Evolutionary conservation across 1,284 basidiomycete genomes (phyloP).

Genomic region (Anthracocystis panici-leucophaei): DNA sequence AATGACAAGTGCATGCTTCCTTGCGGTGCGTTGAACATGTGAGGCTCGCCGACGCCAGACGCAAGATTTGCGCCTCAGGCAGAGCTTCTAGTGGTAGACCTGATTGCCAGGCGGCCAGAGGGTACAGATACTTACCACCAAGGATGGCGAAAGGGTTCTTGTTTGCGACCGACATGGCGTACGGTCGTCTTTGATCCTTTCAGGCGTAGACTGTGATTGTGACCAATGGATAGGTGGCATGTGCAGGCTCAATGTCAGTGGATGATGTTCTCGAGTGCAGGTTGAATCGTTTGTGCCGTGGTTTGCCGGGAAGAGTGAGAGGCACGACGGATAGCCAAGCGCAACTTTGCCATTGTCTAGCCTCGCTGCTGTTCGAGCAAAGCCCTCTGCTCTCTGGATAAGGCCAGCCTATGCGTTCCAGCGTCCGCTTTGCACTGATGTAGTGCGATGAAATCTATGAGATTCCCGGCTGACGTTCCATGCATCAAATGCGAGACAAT

Average conservation of each 20-base stretch:
- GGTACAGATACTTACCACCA: constrained; percentile 56
- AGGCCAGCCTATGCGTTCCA: too few relatives aligned
- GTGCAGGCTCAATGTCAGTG: constrained; percentile 16
- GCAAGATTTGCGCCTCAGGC: too few relatives aligned
- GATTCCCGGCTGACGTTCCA: too few relatives aligned
- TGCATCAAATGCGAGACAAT: not conserved
- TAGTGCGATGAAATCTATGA: not conserved
- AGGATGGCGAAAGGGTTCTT: constrained; percentile 69
- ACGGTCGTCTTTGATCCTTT: constrained; percentile 58
- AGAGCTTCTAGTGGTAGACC: not conserved
- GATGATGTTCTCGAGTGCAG: not conserved
- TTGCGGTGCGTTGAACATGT: too few relatives aligned
- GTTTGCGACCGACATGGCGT: constrained; percentile 69
- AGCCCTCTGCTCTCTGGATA: not conserved
- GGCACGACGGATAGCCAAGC: not conserved
- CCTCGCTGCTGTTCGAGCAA: not conserved
- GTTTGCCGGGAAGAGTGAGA: not conserved
- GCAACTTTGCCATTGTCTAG: not conserved
- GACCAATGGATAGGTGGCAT: not conserved
- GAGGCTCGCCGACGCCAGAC: not conserved
- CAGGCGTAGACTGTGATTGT: constrained; percentile 33
- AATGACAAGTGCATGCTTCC: not conserved
- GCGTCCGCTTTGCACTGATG: not conserved
- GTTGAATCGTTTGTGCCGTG: not conserved
- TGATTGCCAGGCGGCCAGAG: not conserved